phyloP scores from a whole-genome alignment of 225 moss, liverwort and hornwort species.

The Thuidium tamariscinum region DNA sequence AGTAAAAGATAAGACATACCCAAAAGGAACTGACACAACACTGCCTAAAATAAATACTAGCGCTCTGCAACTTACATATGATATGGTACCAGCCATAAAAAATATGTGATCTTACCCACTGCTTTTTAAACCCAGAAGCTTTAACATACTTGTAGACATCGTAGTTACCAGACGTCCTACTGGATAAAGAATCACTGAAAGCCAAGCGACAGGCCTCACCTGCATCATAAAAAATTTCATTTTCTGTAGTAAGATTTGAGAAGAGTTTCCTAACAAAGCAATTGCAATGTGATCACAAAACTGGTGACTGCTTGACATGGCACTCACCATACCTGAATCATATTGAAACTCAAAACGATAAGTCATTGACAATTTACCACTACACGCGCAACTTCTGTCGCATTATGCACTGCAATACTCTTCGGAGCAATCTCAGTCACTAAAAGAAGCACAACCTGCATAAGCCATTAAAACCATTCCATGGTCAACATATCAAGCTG shows the following conservation, averaged over 20 bases:
- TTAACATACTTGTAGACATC: slow-evolving; percentile 76
- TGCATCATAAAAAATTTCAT: slow-evolving; percentile 11
- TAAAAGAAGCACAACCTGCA: slow-evolving; percentile 86
- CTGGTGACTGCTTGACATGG: background rate
- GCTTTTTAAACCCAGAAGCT: slow-evolving; percentile 82
- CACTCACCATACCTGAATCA: background rate
- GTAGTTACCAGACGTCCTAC: slow-evolving; percentile 92
- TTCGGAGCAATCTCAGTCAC: slow-evolving; percentile 97
- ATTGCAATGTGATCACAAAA: background rate
- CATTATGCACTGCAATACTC: slow-evolving; percentile 98
- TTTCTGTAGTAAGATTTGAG: background rate
- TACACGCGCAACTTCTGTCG: slow-evolving; percentile 91
- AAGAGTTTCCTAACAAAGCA: background rate
- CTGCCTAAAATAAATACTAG: background rate
- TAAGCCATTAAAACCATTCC: background rate
- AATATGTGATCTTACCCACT: slow-evolving; percentile 49
- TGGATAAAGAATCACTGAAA: slow-evolving; percentile 87
- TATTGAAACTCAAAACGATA: background rate
- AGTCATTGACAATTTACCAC: slow-evolving; percentile 41
- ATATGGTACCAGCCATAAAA: background rate
- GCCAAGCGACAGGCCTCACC: slow-evolving; percentile 96
- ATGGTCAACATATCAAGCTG: background rate
- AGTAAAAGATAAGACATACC: background rate
- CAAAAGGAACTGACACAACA: background rate
- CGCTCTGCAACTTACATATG: background rate